phyloP scores from a whole-genome alignment of 1,284 basidiomycete genomes.

The Exobasidium cylindrosporum region DNA sequence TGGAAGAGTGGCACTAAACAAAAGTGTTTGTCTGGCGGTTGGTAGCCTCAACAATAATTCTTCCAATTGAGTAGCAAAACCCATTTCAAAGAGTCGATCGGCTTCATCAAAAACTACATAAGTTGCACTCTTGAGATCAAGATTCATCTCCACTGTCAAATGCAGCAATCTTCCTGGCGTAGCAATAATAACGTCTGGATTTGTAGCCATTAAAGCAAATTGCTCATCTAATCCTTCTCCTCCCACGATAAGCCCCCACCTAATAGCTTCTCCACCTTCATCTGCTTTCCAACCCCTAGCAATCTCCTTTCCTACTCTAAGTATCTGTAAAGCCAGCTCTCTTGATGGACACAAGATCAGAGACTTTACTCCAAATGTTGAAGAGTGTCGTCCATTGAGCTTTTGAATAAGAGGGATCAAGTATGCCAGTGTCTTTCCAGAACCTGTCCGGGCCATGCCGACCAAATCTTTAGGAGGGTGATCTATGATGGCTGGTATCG shows the following conservation, averaged over 20 bases:
- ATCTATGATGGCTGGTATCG: conserved; percentile 80
- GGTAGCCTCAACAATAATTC: conserved; percentile 89
- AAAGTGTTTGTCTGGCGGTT: conserved; percentile 77
- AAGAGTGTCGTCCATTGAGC: conserved; percentile 75
- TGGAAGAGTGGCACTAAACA: conserved; percentile 94
- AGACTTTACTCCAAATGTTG: conserved; percentile 78
- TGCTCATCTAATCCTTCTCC: conserved; percentile 95
- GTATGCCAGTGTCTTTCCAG: conserved; percentile 96
- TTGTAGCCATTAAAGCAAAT: conserved; percentile 89
- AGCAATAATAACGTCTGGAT: conserved; percentile 70
- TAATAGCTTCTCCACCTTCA: conserved; percentile 64
- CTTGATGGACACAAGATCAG: conserved; percentile 87
- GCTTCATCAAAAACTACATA: conserved; percentile 98
- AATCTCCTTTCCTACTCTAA: conserved; percentile 91
- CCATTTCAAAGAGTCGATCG: conserved; percentile 95
- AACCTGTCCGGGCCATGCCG: conserved; percentile 97
- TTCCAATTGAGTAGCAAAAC: conserved; percentile 84
- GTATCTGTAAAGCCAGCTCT: conserved; percentile 88
- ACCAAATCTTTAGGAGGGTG: conserved; percentile 89
- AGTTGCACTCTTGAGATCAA: conserved; percentile 82
- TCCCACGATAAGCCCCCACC: conserved; percentile 93
- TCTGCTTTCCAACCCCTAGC: conserved; percentile 65
- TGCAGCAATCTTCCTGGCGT: conserved; percentile 96
- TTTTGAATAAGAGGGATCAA: conserved; percentile 87
- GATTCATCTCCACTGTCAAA: conserved; percentile 92